Conservation (phyloP, 208 protist genomes). For the Trypanosoma mega region DNA sequence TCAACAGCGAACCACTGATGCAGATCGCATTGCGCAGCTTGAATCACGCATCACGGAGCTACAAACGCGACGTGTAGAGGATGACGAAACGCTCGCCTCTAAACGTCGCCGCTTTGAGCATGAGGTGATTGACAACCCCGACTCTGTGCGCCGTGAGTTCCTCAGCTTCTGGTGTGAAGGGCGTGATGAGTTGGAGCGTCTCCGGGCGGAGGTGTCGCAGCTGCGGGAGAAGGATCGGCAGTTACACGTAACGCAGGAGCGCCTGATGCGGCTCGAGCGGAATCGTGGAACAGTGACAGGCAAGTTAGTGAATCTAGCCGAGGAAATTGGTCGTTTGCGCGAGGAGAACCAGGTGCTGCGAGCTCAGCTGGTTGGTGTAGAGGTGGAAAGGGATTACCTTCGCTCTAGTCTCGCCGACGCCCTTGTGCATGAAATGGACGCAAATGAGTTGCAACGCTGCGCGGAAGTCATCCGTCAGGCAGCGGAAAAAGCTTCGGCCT, state of each 20-base stretch:
- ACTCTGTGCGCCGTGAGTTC: slow-evolving; percentile 58
- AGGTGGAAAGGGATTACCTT: slow-evolving; percentile 67
- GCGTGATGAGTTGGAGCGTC: slow-evolving; percentile 41
- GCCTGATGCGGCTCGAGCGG: slow-evolving; percentile 56
- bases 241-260: slow-evolving; percentile 42
- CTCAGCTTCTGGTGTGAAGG: slow-evolving; percentile 76
- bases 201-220: slow-evolving; percentile 40
- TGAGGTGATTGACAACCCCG: slow-evolving; percentile 35
- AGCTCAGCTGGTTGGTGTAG: slow-evolving; percentile 50
- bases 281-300: slow-evolving; percentile 33
- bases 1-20: too few relatives aligned
- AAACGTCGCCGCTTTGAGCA: slow-evolving; percentile 54
- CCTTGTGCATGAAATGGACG: slow-evolving; percentile 30
- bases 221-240: slow-evolving; percentile 38
- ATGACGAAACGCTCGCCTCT: slow-evolving; percentile 23
- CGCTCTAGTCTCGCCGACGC: slow-evolving; percentile 26
- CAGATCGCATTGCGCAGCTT: slow-evolving; percentile 9
- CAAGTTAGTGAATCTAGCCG: slow-evolving; percentile 47
- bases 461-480: slow-evolving; percentile 54
- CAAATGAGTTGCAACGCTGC: slow-evolving; percentile 44
- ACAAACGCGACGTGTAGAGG: neutral
- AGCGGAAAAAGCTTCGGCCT: slow-evolving; percentile 46
- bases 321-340: slow-evolving; percentile 51
- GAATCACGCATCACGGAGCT: slow-evolving; percentile 20
- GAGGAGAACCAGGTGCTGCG: slow-evolving; percentile 56